These are phyloP conservation scores for Vitis rotundifolia DNA, from an alignment of 164 flowering plant genomes.

Conservation along the genomic window DNA sequence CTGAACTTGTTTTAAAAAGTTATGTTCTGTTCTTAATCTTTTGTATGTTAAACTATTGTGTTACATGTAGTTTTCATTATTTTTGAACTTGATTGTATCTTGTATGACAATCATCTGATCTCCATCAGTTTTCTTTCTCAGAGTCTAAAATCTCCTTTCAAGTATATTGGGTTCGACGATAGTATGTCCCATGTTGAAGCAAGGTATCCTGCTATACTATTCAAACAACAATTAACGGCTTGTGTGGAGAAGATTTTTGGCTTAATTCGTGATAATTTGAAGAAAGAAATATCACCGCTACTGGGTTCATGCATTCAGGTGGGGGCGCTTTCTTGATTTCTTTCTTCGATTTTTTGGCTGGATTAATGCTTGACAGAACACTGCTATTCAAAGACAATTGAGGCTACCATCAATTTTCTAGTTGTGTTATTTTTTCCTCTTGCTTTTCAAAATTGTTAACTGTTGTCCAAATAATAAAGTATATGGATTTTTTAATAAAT, in stretches of 20 bases:
- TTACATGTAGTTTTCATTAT: background rate
- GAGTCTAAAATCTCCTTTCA: conserved; percentile 74
- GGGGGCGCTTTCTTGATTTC: background rate
- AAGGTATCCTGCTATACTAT: conserved; percentile 84
- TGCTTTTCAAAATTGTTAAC: no score
- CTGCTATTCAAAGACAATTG: no score
- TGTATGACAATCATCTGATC: background rate
- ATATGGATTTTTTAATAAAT: no score
- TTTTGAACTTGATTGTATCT: conserved; percentile 2
- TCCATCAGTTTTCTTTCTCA: conserved; percentile 22
- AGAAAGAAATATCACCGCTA: conserved; percentile 82
- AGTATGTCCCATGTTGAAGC: conserved; percentile 68
- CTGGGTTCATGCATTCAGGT: conserved; percentile 86
- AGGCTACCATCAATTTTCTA: no score
- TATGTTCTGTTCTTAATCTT: no score
- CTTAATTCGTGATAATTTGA: conserved; percentile 83
- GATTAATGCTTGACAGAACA: background rate
- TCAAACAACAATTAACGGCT: conserved; percentile 91
- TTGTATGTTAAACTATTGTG: no score
- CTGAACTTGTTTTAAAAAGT: no score
- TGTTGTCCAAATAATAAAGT: no score
- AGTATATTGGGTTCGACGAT: conserved; percentile 66
- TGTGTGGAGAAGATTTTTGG: conserved; percentile 93
- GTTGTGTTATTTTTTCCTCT: no score
- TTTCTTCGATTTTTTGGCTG: background rate